Percentiles rank a stretch among this genome's conserved stretches.
These are phyloP conservation scores for Oemleria cerasiformis DNA, from an alignment of 306 rosid species.

Conservation along the genomic window DNA sequence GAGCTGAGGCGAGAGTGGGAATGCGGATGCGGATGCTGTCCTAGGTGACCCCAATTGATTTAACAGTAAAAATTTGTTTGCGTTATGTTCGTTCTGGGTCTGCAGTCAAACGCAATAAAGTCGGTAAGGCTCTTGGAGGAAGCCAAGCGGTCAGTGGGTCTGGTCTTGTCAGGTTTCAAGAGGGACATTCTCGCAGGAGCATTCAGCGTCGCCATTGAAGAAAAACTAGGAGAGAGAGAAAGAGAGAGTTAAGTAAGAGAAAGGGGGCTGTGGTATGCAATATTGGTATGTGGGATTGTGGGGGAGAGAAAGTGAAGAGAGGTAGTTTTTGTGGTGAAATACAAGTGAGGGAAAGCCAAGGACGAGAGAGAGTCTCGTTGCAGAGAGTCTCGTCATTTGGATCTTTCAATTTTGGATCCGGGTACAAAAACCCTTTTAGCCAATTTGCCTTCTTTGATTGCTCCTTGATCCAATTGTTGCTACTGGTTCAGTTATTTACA, in stretches of 20 bases:
- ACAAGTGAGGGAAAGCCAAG: slow-evolving; percentile 1
- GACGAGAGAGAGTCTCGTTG: slow-evolving; percentile 26
- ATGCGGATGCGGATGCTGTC: slow-evolving; percentile 23
- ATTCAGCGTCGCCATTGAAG: slow-evolving; percentile 49
- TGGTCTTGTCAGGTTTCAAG: slow-evolving; percentile 33
- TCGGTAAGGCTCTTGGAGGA: slow-evolving; percentile 33
- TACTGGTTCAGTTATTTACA: slow-evolving; percentile 33
- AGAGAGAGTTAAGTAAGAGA: background rate
- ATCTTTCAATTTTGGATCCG: slow-evolving; percentile 30
- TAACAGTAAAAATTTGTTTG: slow-evolving; percentile 4
- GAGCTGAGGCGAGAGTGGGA: slow-evolving; percentile 96
- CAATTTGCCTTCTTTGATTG: background rate
- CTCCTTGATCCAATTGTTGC: slow-evolving; percentile 14
- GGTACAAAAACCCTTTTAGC: slow-evolving; percentile 16
- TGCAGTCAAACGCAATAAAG: slow-evolving; percentile 26
- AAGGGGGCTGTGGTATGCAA: background rate
- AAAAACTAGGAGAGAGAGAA: background rate
- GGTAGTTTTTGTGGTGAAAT: slow-evolving; percentile 1
- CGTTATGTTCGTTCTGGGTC: slow-evolving; percentile 19
- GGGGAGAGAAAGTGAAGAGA: background rate
- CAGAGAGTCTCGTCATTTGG: slow-evolving; percentile 40
- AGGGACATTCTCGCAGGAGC: slow-evolving; percentile 39
- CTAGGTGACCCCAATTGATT: slow-evolving; percentile 45
- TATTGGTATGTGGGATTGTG: too few species aligned
- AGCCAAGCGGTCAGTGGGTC: slow-evolving; percentile 35